Conservation (phyloP, 192 early-diverging fungal species). For the Backusella tuberculispora region DNA sequence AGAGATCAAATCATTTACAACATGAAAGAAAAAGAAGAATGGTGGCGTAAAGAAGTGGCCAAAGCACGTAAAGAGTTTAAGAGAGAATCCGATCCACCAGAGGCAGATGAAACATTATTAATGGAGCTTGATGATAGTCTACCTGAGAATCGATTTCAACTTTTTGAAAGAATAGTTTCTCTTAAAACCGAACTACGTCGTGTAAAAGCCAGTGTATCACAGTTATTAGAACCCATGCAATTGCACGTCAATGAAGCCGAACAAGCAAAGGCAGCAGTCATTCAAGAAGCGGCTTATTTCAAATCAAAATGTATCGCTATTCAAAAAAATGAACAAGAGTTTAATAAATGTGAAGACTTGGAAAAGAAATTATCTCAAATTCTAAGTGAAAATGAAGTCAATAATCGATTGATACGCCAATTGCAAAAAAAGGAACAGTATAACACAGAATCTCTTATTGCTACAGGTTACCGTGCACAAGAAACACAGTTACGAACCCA, state of each 20-base stretch:
- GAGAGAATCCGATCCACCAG: conserved; percentile 9
- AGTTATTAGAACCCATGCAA: conserved; percentile 49
- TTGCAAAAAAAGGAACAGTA: conserved; percentile 48
- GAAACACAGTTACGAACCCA: conserved; percentile 51
- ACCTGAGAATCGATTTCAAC: conserved; percentile 35
- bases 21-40: conserved; percentile 45
- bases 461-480: conserved; percentile 46
- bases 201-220: conserved; percentile 48
- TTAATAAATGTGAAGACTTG: conserved; percentile 31
- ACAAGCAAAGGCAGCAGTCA: conserved; percentile 48
- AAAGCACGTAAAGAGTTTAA: conserved; percentile 31
- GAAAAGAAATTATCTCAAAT: conserved; percentile 47
- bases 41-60: conserved; percentile 43
- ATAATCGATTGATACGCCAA: conserved; percentile 45
- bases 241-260: conserved; percentile 52
- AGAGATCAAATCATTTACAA: conserved; percentile 31
- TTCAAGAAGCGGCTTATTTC: conserved; percentile 60
- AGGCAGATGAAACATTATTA: conserved; percentile 9
- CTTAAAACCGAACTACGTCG: conserved; percentile 53
- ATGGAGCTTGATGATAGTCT: conserved; percentile 18
- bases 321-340: conserved; percentile 33
- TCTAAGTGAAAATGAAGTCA: conserved; percentile 47
- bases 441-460: conserved; percentile 42
- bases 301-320: conserved; percentile 56
- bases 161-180: conserved; percentile 51